These are phyloP conservation scores for Pythium plurisporium DNA, from an alignment of 352 stramenopile genomes.

Conservation along the genomic window DNA sequence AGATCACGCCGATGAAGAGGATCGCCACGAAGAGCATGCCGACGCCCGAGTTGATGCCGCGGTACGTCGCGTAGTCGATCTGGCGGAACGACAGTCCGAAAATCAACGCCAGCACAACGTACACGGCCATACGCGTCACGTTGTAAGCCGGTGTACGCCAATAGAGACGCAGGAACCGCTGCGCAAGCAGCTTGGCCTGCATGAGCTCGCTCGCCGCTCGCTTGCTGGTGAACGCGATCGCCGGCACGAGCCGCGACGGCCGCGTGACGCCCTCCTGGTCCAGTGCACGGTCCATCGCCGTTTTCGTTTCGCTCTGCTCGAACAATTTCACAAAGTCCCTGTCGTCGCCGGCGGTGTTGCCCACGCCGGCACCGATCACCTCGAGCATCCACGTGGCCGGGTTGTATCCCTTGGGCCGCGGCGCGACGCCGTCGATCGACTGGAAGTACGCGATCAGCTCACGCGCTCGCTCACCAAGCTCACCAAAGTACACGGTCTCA, in stretches of 20 bases:
- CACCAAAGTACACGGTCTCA: constrained; percentile 54
- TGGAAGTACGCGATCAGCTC: constrained; percentile 42
- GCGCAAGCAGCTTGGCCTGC: constrained; percentile 31
- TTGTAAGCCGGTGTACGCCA: constrained; percentile 80
- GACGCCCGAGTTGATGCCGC: constrained; percentile 48
- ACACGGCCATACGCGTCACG: constrained; percentile 57
- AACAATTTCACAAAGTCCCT: constrained; percentile 11
- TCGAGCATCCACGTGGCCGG: constrained; percentile 83
- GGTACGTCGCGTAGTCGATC: constrained; percentile 40
- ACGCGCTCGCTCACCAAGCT: constrained; percentile 39
- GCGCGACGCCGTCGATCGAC: constrained; percentile 51
- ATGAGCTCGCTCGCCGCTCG: constrained; percentile 25
- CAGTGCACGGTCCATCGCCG: constrained; percentile 20
- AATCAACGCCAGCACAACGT: constrained; percentile 48
- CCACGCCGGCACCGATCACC: constrained; percentile 81
- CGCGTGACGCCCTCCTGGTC: constrained; percentile 21
- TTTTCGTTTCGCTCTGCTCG: constrained; percentile 25
- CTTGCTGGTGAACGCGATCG: constrained; percentile 33
- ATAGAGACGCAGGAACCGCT: constrained; percentile 40
- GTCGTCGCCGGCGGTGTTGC: constrained; percentile 12
- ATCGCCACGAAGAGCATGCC: constrained; percentile 82
- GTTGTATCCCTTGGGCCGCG: constrained; percentile 51
- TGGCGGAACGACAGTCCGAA: constrained; percentile 53
- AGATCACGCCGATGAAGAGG: constrained; percentile 72
- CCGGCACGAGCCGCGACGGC: constrained; percentile 6